Percentiles rank a stretch among this genome's conserved stretches.
Conservation (phyloP, 78 protist genomes). For the Neovahlkampfia damariscottae region DNA sequence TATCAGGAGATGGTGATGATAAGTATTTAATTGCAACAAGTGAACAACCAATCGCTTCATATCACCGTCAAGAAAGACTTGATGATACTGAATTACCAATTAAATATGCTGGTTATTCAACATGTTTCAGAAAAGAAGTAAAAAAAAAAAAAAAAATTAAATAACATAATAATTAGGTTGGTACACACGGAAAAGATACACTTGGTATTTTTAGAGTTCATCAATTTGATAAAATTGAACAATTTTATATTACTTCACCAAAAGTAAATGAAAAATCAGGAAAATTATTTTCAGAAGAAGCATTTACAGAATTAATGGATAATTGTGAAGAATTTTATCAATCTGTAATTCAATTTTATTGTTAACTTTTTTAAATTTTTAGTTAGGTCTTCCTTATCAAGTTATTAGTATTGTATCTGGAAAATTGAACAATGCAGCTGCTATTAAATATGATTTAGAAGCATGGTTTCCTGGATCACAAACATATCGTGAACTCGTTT, state of each 20-base stretch:
- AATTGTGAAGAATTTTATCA: conserved; percentile 84
- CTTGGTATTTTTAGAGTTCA: conserved; percentile 99
- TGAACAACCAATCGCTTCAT: conserved; percentile 98
- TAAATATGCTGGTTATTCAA: conserved; percentile 89
- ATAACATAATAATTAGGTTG: too few species aligned
- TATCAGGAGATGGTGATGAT: conserved; percentile 72
- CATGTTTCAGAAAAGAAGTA: conserved; percentile 99
- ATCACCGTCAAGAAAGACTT: conserved; percentile 69
- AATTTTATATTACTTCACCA: conserved; percentile 88
- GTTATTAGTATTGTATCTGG: conserved; percentile 94
- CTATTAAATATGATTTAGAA: conserved; percentile 98
- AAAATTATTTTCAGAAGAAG: conserved; percentile 92
- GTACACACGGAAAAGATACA: conserved; percentile 91
- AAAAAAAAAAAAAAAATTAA: too few species aligned
- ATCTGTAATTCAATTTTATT: too few species aligned
- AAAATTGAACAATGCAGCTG: conserved; percentile 96
- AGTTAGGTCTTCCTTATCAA: conserved; percentile 87
- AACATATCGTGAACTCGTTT: conserved; percentile 94
- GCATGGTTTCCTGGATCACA: conserved; percentile 96
- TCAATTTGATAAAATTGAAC: conserved; percentile 99
- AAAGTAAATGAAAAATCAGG: conserved; percentile 32
- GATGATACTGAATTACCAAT: conserved; percentile 39
- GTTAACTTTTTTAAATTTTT: conserved; percentile 14
- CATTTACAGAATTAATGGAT: conserved; percentile 83
- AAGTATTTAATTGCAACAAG: conserved; percentile 98